Evolutionary conservation across 2,329 filamentous ascomycete genomes (phyloP).

Genomic region (Cytospora leucostoma): DNA sequence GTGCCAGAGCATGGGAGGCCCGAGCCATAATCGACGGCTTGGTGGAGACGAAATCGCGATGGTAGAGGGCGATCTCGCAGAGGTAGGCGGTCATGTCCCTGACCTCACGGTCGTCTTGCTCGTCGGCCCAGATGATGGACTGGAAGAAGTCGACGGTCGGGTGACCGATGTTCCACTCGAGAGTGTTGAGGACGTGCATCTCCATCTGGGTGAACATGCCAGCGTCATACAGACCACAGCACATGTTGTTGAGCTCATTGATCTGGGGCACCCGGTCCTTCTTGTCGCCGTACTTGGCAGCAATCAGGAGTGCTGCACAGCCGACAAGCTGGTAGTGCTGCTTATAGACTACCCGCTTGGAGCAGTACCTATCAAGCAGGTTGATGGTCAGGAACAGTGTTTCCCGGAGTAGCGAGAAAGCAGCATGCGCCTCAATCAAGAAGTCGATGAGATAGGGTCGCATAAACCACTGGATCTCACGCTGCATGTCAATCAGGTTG

Average conservation of each 20-base stretch:
- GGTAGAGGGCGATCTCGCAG: slow-evolving; percentile 91
- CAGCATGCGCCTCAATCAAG: slow-evolving; percentile 92
- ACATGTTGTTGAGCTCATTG: slow-evolving; percentile 97
- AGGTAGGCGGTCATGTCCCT: slow-evolving; percentile 96
- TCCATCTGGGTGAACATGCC: slow-evolving; percentile 99
- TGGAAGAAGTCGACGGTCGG: slow-evolving; percentile 94
- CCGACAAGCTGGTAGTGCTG: slow-evolving; percentile 98
- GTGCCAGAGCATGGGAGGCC: slow-evolving; percentile 80
- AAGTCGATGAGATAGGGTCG: slow-evolving; percentile 97
- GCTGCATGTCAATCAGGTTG: slow-evolving; percentile 97
- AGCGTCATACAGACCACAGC: slow-evolving; percentile 95
- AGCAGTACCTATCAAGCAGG: slow-evolving; percentile 96
- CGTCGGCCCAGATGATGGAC: slow-evolving; percentile 82
- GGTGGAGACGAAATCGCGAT: slow-evolving; percentile 94
- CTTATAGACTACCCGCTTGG: slow-evolving; percentile 96
- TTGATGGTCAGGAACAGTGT: slow-evolving; percentile 97
- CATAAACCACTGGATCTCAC: slow-evolving; percentile 99
- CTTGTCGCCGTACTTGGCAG: slow-evolving; percentile 97
- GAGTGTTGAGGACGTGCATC: slow-evolving; percentile 97
- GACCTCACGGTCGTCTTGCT: slow-evolving; percentile 76
- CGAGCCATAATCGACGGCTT: slow-evolving; percentile 89
- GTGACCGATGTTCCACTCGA: slow-evolving; percentile 95
- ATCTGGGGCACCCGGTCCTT: slow-evolving; percentile 99
- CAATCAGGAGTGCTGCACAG: slow-evolving; percentile 92
- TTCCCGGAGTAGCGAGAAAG: slow-evolving; percentile 90